phyloP scores from a whole-genome alignment of 805 yeast genomes.

The Candida parachauliodes region DNA sequence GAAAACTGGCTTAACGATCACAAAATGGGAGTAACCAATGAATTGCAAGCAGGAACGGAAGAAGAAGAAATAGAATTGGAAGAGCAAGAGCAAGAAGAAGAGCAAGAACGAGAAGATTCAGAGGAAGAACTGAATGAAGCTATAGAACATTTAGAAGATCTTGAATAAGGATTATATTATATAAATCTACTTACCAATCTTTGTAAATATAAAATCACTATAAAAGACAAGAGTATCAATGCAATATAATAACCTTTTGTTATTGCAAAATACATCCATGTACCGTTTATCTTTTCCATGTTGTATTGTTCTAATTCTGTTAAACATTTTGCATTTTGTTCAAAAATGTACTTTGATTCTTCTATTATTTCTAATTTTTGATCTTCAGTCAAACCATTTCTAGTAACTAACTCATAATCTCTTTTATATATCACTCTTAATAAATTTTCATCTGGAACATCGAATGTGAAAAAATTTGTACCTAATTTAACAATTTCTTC shows the following conservation, averaged over 20 bases:
- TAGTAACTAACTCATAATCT: conserved; percentile 73
- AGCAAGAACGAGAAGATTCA: conserved; percentile 7
- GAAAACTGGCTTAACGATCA: conserved; percentile 66
- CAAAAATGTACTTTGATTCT: conserved; percentile 64
- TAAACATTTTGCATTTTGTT: conserved; percentile 57
- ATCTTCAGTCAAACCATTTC: conserved; percentile 63
- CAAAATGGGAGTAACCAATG: conserved; percentile 31
- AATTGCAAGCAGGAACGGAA: conserved; percentile 12
- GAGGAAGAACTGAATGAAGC: conserved; percentile 5
- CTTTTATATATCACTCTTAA: conserved; percentile 67
- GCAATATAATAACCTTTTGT: conserved; percentile 50
- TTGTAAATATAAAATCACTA: conserved; percentile 31
- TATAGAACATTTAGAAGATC: conserved; percentile 8
- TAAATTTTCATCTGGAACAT: conserved; percentile 61
- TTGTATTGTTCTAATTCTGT: conserved; percentile 68
- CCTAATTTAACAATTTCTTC: conserved; percentile 61
- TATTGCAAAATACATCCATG: conserved; percentile 50
- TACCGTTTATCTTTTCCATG: conserved; percentile 50
- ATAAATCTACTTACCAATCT: conserved; percentile 21
- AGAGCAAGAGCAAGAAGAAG: conserved; percentile 11
- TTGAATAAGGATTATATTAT: neutral
- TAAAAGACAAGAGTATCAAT: conserved; percentile 27
- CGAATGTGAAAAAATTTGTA: conserved; percentile 69
- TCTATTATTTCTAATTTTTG: conserved; percentile 69
- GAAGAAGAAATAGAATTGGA: conserved; percentile 14